These are phyloP conservation scores for Hericium rajendrae DNA, from an alignment of 768 basidiomycete species.

Conservation along the genomic window DNA sequence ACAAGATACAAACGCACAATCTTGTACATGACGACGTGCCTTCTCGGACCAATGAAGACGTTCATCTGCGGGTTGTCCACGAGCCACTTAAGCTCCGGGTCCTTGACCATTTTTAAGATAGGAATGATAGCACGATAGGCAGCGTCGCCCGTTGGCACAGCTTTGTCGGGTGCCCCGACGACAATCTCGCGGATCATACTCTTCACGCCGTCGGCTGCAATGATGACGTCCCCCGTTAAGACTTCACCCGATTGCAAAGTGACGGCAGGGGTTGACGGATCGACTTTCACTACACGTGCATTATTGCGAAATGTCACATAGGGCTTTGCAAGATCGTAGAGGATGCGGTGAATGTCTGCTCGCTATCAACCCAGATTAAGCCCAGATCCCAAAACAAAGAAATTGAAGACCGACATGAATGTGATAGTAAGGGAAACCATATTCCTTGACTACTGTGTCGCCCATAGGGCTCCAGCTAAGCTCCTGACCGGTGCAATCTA, in stretches of 20 bases:
- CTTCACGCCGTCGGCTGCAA: slow-evolving; percentile 17
- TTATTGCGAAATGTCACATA: neutral
- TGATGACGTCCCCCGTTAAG: slow-evolving; percentile 13
- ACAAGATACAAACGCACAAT: slow-evolving; percentile 7
- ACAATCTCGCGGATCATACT: slow-evolving; percentile 12
- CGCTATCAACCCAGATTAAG: neutral
- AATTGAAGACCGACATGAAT: neutral
- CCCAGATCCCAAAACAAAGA: neutral
- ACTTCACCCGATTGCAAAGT: slow-evolving; percentile 13
- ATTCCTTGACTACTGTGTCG: neutral
- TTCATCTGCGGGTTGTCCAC: slow-evolving; percentile 10
- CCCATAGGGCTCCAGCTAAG: neutral
- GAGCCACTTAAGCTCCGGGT: slow-evolving; percentile 4
- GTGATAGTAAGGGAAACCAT: slow-evolving; percentile 1
- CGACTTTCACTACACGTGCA: neutral
- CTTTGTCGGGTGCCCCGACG: slow-evolving; percentile 11
- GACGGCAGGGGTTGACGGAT: neutral
- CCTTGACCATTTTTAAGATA: slow-evolving; percentile 2
- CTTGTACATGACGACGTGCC: slow-evolving; percentile 7
- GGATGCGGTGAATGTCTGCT: neutral
- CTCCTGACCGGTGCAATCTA: neutral
- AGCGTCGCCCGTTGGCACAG: slow-evolving; percentile 19
- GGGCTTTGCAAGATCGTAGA: neutral
- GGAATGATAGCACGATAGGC: slow-evolving; percentile 13
- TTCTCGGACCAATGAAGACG: slow-evolving; percentile 7